phyloP scores from a whole-genome alignment of 495 filamentous ascomycete species.

The Parathielavia appendiculata region DNA sequence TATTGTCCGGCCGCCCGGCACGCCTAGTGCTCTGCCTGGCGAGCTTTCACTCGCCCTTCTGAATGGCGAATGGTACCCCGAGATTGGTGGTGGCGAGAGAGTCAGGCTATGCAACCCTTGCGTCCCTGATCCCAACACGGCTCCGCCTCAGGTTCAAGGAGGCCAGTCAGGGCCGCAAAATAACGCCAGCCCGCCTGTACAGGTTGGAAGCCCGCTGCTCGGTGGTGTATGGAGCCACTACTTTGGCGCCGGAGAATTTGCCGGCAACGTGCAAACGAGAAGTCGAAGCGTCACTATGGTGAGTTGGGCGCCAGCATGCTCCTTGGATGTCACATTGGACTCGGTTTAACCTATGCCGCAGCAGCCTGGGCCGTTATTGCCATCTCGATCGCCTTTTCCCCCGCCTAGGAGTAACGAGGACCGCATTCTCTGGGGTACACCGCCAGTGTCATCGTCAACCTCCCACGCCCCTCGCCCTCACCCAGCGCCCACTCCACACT shows the following conservation, averaged over 20 bases:
- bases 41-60: conserved; percentile 33
- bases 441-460: conserved; percentile 31
- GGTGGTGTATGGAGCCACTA: conserved; percentile 23
- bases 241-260: conserved; percentile 16
- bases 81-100: conserved; percentile 65
- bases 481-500: conserved; percentile 19
- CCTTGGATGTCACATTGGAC: not conserved
- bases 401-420: conserved; percentile 22
- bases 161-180: conserved; percentile 32
- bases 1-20: conserved; percentile 76
- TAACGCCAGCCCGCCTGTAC: conserved; percentile 6
- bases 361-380: conserved; percentile 19
- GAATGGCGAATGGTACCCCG: conserved; percentile 41
- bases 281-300: conserved; percentile 46
- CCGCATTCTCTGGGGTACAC: conserved; percentile 36
- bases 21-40: conserved; percentile 39
- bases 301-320: conserved; percentile 15
- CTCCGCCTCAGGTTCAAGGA: conserved; percentile 46
- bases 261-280: conserved; percentile 31
- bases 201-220: not conserved
- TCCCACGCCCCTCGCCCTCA: conserved; percentile 25
- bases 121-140: conserved; percentile 83
- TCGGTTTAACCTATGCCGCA: conserved; percentile 7
- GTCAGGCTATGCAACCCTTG: conserved; percentile 93
- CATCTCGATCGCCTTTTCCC: conserved; percentile 22